A percentile compares a stretch with the other conserved stretches of the same genome.
Conservation (phyloP, 331 rosid species). For the Rhamnella rubrinervis region DNA sequence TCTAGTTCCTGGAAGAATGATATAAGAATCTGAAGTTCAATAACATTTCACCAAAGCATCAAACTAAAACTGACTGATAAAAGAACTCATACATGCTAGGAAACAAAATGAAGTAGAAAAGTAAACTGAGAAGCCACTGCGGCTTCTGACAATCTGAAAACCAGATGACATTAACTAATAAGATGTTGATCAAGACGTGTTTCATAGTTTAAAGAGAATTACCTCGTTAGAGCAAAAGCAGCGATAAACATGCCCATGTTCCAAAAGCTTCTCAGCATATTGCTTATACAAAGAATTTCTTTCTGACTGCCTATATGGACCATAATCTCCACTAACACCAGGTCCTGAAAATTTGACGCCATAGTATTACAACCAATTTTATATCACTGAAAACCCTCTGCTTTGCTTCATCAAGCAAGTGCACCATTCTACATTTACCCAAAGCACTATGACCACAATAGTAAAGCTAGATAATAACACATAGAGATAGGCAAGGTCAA, state of each 20-base stretch:
- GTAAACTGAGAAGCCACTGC: neutral
- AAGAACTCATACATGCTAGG: neutral
- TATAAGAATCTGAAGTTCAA: slow-evolving; percentile 1
- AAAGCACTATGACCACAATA: neutral
- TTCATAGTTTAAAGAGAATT: slow-evolving; percentile 5
- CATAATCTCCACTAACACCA: slow-evolving; percentile 86
- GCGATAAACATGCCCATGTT: slow-evolving; percentile 72
- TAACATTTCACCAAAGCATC: neutral
- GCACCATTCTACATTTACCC: neutral
- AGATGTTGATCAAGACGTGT: neutral
- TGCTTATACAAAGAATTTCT: slow-evolving; percentile 79
- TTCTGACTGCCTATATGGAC: slow-evolving; percentile 95
- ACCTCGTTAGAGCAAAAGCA: slow-evolving; percentile 96
- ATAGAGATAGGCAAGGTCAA: neutral
- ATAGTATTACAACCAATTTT: slow-evolving; percentile 7
- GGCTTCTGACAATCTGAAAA: neutral
- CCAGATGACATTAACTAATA: neutral
- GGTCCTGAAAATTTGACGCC: slow-evolving; percentile 59
- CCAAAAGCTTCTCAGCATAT: slow-evolving; percentile 69
- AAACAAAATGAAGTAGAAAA: neutral
- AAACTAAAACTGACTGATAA: neutral
- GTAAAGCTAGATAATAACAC: neutral
- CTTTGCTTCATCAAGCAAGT: neutral
- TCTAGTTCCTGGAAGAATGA: slow-evolving; percentile 69
- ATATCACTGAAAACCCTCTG: neutral